Conservation (phyloP, 2,329 filamentous ascomycete genomes). For the Hortaea sp. region DNA sequence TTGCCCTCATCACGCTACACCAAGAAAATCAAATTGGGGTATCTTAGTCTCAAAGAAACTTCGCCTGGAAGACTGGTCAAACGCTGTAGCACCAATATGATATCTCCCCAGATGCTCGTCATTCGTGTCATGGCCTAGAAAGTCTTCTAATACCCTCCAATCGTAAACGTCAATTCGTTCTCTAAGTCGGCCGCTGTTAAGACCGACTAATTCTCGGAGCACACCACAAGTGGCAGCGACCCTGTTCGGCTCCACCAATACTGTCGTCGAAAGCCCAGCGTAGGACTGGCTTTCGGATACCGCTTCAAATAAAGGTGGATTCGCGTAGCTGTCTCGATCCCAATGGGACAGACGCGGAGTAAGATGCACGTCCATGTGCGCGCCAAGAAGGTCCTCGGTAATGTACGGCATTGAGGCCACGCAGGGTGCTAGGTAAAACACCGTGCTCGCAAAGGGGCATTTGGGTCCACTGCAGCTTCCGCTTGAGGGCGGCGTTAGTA, state of each 20-base stretch:
- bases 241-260: slow-evolving; percentile 22
- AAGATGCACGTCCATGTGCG: slow-evolving; percentile 10
- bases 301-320: slow-evolving; percentile 9
- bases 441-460: slow-evolving; percentile 14
- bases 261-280: slow-evolving; percentile 20
- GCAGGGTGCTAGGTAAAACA: slow-evolving; percentile 20
- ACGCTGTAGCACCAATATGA: slow-evolving; percentile 20
- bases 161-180: slow-evolving; percentile 23
- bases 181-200: slow-evolving; percentile 16
- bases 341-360: slow-evolving; percentile 15
- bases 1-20: too few species aligned
- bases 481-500: background rate
- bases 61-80: slow-evolving; percentile 12
- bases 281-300: slow-evolving; percentile 25
- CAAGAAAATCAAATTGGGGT: background rate
- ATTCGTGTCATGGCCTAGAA: slow-evolving; percentile 9
- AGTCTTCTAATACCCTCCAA: slow-evolving; percentile 22
- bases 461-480: slow-evolving; percentile 1
- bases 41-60: slow-evolving; percentile 9
- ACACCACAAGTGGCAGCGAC: slow-evolving; percentile 6
- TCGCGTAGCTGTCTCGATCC: slow-evolving; percentile 20
- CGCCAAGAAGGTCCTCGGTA: slow-evolving; percentile 16
- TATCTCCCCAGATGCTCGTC: slow-evolving; percentile 11
- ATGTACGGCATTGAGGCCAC: slow-evolving; percentile 21
- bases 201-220: slow-evolving; percentile 8